phyloP scores from a whole-genome alignment of 2,329 filamentous ascomycete species.

The Didymella glomerata region DNA sequence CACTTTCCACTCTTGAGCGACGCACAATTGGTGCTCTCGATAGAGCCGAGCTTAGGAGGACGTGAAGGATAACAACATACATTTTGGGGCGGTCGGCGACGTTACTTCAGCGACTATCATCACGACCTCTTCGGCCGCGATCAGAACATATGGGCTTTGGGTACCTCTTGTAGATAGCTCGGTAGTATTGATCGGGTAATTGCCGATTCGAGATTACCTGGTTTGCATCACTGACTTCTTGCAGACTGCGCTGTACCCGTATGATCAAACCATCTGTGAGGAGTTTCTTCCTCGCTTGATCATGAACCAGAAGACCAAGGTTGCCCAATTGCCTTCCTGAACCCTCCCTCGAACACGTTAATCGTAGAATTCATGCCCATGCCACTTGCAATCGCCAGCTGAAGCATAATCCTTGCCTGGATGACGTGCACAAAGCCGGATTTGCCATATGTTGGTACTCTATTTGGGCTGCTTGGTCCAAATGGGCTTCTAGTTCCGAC shows the following conservation, averaged over 20 bases:
- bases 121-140: too few relatives aligned
- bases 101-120: too few relatives aligned
- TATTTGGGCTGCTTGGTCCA: neutral
- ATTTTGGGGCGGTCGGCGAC: too few relatives aligned
- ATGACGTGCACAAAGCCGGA: neutral
- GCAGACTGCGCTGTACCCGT: too few relatives aligned
- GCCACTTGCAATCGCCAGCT: constrained; percentile 42
- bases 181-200: neutral
- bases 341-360: constrained; percentile 37
- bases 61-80: too few relatives aligned
- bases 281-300: neutral
- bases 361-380: constrained; percentile 41
- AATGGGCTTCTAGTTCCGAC: constrained; percentile 4
- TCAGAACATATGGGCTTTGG: neutral
- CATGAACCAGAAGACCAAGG: constrained; percentile 17
- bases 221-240: too few relatives aligned
- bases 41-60: neutral
- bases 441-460: constrained; percentile 1
- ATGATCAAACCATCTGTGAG: too few relatives aligned
- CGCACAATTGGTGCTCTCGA: neutral
- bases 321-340: constrained; percentile 38
- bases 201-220: too few relatives aligned
- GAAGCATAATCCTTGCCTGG: constrained; percentile 41
- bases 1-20: constrained; percentile 4
- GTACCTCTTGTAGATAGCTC: neutral